Conservation (phyloP, 1,284 basidiomycete genomes). For the Boletellus deceptivus region DNA sequence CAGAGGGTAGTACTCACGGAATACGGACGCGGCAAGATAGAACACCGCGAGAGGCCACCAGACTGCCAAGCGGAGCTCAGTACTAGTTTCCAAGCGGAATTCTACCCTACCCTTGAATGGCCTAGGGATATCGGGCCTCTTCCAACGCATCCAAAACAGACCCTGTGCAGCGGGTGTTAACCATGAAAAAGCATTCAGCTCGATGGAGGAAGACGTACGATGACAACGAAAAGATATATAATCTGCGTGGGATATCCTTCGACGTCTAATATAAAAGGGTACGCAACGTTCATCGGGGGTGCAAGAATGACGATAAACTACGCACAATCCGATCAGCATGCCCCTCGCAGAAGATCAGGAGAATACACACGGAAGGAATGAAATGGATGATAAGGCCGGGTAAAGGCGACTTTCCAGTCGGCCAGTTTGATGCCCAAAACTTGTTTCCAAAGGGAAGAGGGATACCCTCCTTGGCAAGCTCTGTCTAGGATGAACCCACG, state of each 20-base stretch:
- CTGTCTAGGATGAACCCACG: constrained; percentile 19
- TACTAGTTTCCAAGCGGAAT: neutral
- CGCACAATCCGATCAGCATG: neutral
- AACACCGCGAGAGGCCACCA: constrained; percentile 58
- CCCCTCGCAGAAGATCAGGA: neutral
- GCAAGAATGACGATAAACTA: constrained; percentile 51
- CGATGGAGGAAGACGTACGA: constrained; percentile 32
- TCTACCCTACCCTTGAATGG: constrained; percentile 54
- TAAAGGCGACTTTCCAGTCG: constrained; percentile 38
- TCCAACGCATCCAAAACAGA: constrained; percentile 56
- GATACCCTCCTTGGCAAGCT: constrained; percentile 43
- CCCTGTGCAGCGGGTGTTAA: constrained; percentile 35
- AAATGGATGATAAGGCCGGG: constrained; percentile 39
- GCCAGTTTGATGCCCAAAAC: constrained; percentile 43
- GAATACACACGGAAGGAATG: constrained; percentile 29
- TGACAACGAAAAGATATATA: constrained; percentile 54
- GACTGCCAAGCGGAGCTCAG: constrained; percentile 33
- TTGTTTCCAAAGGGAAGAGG: constrained; percentile 39
- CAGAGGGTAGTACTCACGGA: constrained; percentile 37
- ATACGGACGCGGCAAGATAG: constrained; percentile 51
- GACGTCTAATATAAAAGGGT: constrained; percentile 56
- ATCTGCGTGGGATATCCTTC: constrained; percentile 58
- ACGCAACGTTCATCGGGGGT: constrained; percentile 45
- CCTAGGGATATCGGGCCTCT: constrained; percentile 43
- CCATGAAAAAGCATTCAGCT: too few species aligned